Base-by-base conservation (phyloP, 257 asterid genomes). In the Nicotiana tabacum region DNA sequence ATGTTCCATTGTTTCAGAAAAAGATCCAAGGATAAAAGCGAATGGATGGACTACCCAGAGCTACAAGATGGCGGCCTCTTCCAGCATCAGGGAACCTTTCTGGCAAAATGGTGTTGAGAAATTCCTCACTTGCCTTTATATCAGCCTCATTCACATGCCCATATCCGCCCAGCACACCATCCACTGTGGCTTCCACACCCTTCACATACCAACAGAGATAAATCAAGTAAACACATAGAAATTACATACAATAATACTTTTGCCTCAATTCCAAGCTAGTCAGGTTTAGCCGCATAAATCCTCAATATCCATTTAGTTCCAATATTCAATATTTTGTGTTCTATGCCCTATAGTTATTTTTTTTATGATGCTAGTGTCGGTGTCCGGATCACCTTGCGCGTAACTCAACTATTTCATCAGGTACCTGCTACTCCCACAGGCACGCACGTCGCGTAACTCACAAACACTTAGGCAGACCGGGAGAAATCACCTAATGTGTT, bases 101-200 rank as follows among this genome's bases (percentile, higher is more conserved):
- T 46, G 88, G 87, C 89, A 96, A 88, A 89, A 96, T 55, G 62
- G 91, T 77, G 69, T 87, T 90, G 86, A 96, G 85, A 81, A 94
- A 96, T 37, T 88, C 93, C 83, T 94, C 97, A 78, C 99, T 96
- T 5, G 85, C 92, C 78, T 86, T 88, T 35, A 96, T 90, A 91
- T 96, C 97, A 60, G 97, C 90, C 64, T 87, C 90, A 84, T 92
- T 90, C 87, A 96, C 98, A 77, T 90, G 94, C 48, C 88, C 98
- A 77, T 90, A 96, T 43, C 98, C 99, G 82, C 99, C 99, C 76
- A 96, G 88, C 81, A 94, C 98, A 43, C 99, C 99, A 77, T 96
- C 93, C 80, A 94, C 92, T n/a, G 98, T 90, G 51, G 99, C 98
- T 87, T 94, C 98, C 81, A 93, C 98, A 76, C 98, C 93, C 98